These are phyloP conservation scores for Lentinula boryana DNA, from an alignment of 768 basidiomycete genomes.

Conservation along the genomic window DNA sequence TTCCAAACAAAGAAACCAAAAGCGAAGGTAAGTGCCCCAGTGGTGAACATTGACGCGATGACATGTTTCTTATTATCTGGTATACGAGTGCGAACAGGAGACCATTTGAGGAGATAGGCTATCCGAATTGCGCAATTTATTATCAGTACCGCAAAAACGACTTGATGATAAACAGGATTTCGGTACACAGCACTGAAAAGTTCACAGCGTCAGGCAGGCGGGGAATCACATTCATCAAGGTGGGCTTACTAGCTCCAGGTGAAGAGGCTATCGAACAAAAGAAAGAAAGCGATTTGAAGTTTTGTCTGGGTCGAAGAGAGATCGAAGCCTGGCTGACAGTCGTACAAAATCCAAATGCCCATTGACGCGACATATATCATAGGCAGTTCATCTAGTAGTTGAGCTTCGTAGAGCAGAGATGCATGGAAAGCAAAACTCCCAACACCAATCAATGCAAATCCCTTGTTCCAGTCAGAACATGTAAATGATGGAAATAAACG, in stretches of 20 bases:
- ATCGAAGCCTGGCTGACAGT: conserved; percentile 46
- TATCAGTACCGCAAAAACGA: conserved; percentile 61
- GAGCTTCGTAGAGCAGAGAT: conserved; percentile 68
- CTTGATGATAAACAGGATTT: conserved; percentile 77
- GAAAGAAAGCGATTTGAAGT: conserved; percentile 28
- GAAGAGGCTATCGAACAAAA: conserved; percentile 54
- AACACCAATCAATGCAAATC: conserved; percentile 63
- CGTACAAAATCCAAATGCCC: conserved; percentile 55
- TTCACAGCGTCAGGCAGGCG: not conserved
- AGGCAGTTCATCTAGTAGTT: conserved; percentile 77
- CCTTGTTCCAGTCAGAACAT: conserved; percentile 29
- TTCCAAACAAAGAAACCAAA: conserved; percentile 76
- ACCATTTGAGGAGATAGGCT: conserved; percentile 43
- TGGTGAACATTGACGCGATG: conserved; percentile 41
- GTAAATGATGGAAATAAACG: not conserved
- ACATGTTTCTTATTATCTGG: conserved; percentile 33
- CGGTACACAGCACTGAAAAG: conserved; percentile 50
- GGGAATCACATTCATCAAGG: not conserved
- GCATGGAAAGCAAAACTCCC: conserved; percentile 80
- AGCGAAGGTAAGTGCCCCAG: conserved; percentile 51
- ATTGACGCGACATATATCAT: conserved; percentile 73
- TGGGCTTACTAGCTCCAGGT: conserved; percentile 67
- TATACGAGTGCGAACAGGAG: conserved; percentile 31
- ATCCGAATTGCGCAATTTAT: conserved; percentile 41
- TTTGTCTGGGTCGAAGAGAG: conserved; percentile 30